Evolutionary conservation across 371 early-diverging fungal genomes (phyloP), one percentile per base, ranked within the genome.

Genomic region (Mucor lusitanicus): DNA sequence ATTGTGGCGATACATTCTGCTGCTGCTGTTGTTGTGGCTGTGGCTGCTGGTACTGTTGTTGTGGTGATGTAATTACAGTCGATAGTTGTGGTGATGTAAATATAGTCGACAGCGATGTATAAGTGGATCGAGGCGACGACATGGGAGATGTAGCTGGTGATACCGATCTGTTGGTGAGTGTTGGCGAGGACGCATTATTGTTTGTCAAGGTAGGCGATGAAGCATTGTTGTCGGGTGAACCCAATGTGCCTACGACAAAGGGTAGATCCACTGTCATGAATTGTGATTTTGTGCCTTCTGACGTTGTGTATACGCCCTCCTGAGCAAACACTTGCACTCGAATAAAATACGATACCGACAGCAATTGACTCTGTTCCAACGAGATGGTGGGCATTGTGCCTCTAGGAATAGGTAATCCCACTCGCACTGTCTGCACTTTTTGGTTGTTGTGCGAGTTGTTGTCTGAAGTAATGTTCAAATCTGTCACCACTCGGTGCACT

Each of bases 231-330:
- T n/a, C n/a, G 28, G 61, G 55, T 54, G 55, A 19, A 32, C 58
- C 13, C 6, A 65, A 42, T 17, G 72, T 72, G 23, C 72, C 72
- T 21, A 72, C 32, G 0, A 40, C 44, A 62, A 72, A 73, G 2
- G 73, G 73, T 42, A 73, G 17, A 35, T 73, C 73, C 0, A 69
- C 55, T 12, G 53, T 39, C 66, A 73, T 64, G 32, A 65, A 69
- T 21, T 73, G 53, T 13, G 62, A 60, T 60, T 35, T 39, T 25
- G 32, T 54, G 17, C 59, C 66, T 13, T 69, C 63, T 0, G 59
- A 23, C 6, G 69, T 59, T 6, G 54, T 61, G 57, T 73, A 73
- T 0, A 56, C 25, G 1, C 73, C 73, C 19, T 62, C 56, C 32
- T 73, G 73, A 19, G 73, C 73, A 48, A 55, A 63, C 0, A 69